These are phyloP conservation scores for Thelonectria olida DNA, from an alignment of 2,329 filamentous ascomycete species.

Conservation along the genomic window DNA sequence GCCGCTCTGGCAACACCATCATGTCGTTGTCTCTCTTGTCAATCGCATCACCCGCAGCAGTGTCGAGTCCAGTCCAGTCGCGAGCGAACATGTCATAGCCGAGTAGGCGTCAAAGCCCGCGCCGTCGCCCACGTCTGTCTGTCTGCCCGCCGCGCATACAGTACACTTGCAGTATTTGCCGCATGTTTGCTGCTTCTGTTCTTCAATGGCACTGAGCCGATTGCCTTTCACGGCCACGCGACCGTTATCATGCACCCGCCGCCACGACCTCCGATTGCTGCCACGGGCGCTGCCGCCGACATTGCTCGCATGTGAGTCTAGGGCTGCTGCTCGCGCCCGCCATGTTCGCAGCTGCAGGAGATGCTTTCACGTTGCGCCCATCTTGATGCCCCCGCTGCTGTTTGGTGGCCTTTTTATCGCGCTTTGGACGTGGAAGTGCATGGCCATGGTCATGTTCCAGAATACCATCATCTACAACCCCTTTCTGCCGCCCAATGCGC, in stretches of 20 bases:
- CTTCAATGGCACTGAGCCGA: conserved; percentile 37
- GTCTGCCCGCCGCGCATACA: background rate
- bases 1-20: conserved; percentile 31
- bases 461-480: conserved; percentile 87
- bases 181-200: conserved; percentile 17
- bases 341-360: conserved; percentile 29
- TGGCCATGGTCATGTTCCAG: conserved; percentile 80
- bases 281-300: background rate
- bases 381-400: conserved; percentile 71
- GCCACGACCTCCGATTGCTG: conserved; percentile 4
- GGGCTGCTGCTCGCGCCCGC: conserved; percentile 14
- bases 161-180: conserved; percentile 26
- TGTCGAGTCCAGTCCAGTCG: conserved; percentile 42
- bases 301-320: conserved; percentile 23
- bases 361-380: conserved; percentile 43
- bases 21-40: conserved; percentile 20
- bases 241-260: conserved; percentile 17
- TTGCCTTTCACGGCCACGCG: conserved; percentile 34
- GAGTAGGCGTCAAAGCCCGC: conserved; percentile 24
- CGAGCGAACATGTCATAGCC: conserved; percentile 43
- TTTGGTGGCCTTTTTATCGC: conserved; percentile 72
- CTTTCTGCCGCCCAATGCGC: conserved; percentile 75
- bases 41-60: conserved; percentile 29
- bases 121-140: conserved; percentile 21
- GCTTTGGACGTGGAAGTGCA: conserved; percentile 73